Evolutionary conservation across 2,329 filamentous ascomycete species (phyloP).

Genomic region (Microascus cirrosus): DNA sequence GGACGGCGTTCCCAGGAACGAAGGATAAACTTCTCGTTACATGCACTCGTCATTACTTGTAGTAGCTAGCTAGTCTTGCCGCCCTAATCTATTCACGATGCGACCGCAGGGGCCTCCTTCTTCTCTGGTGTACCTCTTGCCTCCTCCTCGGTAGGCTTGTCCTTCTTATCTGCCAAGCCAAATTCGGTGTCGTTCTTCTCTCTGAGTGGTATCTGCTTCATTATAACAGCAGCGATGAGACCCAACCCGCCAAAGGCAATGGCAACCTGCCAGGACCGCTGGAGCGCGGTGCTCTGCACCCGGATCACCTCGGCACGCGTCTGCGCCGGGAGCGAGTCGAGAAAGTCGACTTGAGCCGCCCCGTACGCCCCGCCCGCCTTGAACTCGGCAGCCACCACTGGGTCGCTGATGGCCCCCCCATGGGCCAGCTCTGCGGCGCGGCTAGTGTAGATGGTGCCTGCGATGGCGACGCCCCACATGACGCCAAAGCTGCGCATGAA

Average conservation of each 20-base stretch:
- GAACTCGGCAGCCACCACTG: constrained; percentile 6
- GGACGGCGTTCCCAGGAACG: too few relatives aligned
- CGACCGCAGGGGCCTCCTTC: too few relatives aligned
- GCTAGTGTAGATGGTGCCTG: constrained; percentile 24
- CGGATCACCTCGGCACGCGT: constrained; percentile 11
- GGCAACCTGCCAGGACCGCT: constrained; percentile 13
- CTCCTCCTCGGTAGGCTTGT: background rate
- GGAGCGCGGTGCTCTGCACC: constrained; percentile 8
- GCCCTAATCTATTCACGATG: too few relatives aligned
- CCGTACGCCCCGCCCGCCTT: constrained; percentile 14
- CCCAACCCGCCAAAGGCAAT: constrained; percentile 15
- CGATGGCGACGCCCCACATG: constrained; percentile 33
- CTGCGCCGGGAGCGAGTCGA: constrained; percentile 7
- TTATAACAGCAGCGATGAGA: constrained; percentile 10
- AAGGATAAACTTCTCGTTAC: too few relatives aligned
- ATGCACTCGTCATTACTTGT: too few relatives aligned
- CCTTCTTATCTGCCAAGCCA: constrained; percentile 11
- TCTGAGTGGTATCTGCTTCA: constrained; percentile 13
- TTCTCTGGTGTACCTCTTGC: too few relatives aligned
- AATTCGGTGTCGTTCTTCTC: constrained; percentile 17
- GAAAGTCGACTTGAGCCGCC: constrained; percentile 12
- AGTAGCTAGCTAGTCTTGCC: too few relatives aligned
- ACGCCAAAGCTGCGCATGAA: constrained; percentile 35
- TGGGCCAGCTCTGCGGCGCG: constrained; percentile 7
- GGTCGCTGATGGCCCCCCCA: constrained; percentile 7